Evolutionary conservation across 2,329 filamentous ascomycete species (phyloP).

Genomic region (Pseudocercospora eumusae): DNA sequence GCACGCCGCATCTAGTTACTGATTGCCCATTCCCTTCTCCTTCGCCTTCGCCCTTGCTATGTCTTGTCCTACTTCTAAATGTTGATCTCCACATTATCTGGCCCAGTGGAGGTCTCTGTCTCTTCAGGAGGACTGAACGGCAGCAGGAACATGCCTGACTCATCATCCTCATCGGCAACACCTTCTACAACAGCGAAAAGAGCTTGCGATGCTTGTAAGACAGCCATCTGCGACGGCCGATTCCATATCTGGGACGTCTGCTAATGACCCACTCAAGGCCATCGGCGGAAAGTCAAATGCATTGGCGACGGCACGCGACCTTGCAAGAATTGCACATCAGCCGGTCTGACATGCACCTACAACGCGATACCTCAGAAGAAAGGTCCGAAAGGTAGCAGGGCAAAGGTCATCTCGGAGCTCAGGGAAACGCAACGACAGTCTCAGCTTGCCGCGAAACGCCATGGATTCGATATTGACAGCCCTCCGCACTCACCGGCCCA

Average conservation of each 20-base stretch:
- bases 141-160: constrained; percentile 26
- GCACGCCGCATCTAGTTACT: constrained; percentile 8
- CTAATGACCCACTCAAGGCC: constrained; percentile 25
- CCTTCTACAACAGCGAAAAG: constrained; percentile 34
- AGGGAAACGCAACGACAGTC: constrained; percentile 54
- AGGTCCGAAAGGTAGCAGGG: constrained; percentile 63
- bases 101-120: constrained; percentile 29
- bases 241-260: not conserved
- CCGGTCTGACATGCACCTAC: constrained; percentile 63
- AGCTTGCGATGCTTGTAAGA: constrained; percentile 41
- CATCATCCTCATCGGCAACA: constrained; percentile 22
- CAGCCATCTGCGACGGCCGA: not conserved
- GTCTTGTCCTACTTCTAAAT: constrained; percentile 21
- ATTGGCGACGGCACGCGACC: constrained; percentile 54
- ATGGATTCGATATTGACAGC: constrained; percentile 46
- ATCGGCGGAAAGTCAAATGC: constrained; percentile 55
- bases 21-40: no score
- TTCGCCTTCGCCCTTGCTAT: constrained; percentile 13
- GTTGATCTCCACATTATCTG: constrained; percentile 28
- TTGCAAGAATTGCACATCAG: constrained; percentile 63
- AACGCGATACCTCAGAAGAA: constrained; percentile 66
- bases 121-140: constrained; percentile 22
- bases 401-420: constrained; percentile 64
- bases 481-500: constrained; percentile 44
- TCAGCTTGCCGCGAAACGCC: constrained; percentile 46